A percentile compares a stretch with the other conserved stretches of the same genome.
Evolutionary conservation across 2,329 filamentous ascomycete genomes (phyloP).

Genomic region (Clarireedia monteithiana): DNA sequence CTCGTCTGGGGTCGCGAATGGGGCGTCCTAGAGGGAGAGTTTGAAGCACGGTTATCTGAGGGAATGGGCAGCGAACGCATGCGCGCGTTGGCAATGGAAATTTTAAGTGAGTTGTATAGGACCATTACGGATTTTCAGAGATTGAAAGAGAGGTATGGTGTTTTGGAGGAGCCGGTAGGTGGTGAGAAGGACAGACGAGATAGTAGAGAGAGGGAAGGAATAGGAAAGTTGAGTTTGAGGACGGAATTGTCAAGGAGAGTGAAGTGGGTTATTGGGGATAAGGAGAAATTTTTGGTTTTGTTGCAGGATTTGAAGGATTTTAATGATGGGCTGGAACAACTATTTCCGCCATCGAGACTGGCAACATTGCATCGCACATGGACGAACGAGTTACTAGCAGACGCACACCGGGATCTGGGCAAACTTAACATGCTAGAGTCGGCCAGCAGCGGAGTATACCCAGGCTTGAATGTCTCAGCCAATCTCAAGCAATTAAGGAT

Average conservation of each 20-base stretch:
- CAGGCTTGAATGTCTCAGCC: conserved; percentile 36
- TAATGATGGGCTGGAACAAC: conserved; percentile 40
- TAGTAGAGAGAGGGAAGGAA: conserved; percentile 3
- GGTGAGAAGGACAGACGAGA: conserved; percentile 3
- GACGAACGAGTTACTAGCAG: conserved; percentile 39
- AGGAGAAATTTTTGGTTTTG: conserved; percentile 37
- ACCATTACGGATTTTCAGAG: conserved; percentile 39
- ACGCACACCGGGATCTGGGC: conserved; percentile 35
- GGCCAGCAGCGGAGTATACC: conserved; percentile 36
- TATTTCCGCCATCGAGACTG: conserved; percentile 37
- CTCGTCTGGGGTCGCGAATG: conserved; percentile 41
- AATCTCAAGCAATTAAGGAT: conserved; percentile 39
- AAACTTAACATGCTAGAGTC: conserved; percentile 37
- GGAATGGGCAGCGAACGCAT: conserved; percentile 30
- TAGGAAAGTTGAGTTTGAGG: conserved; percentile 12
- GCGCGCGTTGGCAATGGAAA: conserved; percentile 34
- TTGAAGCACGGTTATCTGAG: conserved; percentile 31
- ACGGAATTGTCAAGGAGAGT: conserved; percentile 28
- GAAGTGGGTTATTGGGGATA: conserved; percentile 40
- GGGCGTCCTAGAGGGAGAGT: conserved; percentile 38
- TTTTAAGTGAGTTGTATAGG: conserved; percentile 35
- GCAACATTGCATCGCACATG: conserved; percentile 38
- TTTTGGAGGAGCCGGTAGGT: conserved; percentile 28
- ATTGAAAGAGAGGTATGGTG: conserved; percentile 36
- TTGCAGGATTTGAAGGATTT: conserved; percentile 38